A percentile compares a stretch with the other conserved stretches of the same genome.
These are phyloP conservation scores for Crithidia mellificae DNA, from an alignment of 208 protist genomes.

Conservation along the genomic window DNA sequence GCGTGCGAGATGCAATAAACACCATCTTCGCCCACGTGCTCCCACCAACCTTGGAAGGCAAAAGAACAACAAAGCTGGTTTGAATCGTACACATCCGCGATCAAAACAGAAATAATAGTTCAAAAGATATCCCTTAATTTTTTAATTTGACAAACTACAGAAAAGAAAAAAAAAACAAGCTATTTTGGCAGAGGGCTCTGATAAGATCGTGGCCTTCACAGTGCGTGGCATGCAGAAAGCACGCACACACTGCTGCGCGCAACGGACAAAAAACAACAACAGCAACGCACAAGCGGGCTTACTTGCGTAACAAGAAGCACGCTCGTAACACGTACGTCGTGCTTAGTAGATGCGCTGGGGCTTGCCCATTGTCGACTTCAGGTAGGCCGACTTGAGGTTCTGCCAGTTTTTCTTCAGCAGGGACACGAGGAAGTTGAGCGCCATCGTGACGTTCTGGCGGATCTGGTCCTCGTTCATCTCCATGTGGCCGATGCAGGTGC, in stretches of 20 bases:
- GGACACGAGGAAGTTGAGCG: slow-evolving; percentile 99
- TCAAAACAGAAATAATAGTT: slow-evolving; percentile 6
- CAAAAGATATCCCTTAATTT: background rate
- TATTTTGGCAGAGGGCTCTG: too few species aligned
- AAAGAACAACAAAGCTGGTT: background rate
- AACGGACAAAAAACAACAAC: too few species aligned
- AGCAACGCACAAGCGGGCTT: too few species aligned
- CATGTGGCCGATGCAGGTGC: slow-evolving; percentile 97
- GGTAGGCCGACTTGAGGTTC: slow-evolving; percentile 99
- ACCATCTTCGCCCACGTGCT: background rate
- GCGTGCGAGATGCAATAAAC: too few species aligned
- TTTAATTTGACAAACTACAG: background rate
- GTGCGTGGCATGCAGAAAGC: background rate
- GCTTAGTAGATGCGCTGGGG: slow-evolving; percentile 97
- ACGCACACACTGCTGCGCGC: background rate
- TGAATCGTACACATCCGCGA: background rate
- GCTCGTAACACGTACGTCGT: background rate
- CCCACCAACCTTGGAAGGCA: background rate
- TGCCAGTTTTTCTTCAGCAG: slow-evolving; percentile 99
- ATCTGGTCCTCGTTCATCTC: slow-evolving; percentile 96
- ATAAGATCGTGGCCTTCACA: too few species aligned
- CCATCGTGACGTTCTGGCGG: slow-evolving; percentile 95
- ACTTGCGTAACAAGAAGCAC: too few species aligned
- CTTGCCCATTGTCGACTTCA: slow-evolving; percentile 99
- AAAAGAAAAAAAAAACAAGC: background rate